These are phyloP conservation scores for Colletotrichum shisoi DNA, from an alignment of 2,329 filamentous ascomycete species.

Conservation along the genomic window DNA sequence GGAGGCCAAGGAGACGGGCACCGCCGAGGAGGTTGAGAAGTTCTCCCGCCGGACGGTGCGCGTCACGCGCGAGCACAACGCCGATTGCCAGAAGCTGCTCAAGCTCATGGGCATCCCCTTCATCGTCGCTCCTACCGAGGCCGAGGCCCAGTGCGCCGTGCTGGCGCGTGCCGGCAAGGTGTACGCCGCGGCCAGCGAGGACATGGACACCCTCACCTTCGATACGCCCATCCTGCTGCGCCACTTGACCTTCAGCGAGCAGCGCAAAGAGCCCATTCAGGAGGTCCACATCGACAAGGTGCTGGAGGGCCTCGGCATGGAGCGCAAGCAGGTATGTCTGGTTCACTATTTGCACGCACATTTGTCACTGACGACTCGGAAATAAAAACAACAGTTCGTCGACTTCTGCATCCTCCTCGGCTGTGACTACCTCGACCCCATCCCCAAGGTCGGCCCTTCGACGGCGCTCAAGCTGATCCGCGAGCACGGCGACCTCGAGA, in stretches of 20 bases:
- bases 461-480: conserved; percentile 94
- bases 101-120: conserved; percentile 97
- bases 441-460: conserved; percentile 90
- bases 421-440: conserved; percentile 96
- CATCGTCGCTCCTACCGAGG: conserved; percentile 94
- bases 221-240: conserved; percentile 88
- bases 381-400: conserved; percentile 72
- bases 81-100: conserved; percentile 87
- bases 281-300: conserved; percentile 91
- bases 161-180: conserved; percentile 92
- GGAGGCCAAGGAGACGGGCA: conserved; percentile 96
- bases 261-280: conserved; percentile 95
- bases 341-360: no score
- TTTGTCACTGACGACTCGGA: conserved; percentile 23
- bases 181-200: conserved; percentile 94
- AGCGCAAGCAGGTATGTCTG: conserved; percentile 73
- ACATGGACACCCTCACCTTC: conserved; percentile 99
- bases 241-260: conserved; percentile 95
- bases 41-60: conserved; percentile 92
- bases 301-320: conserved; percentile 86
- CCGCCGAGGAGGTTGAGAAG: conserved; percentile 96
- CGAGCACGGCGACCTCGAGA: conserved; percentile 87
- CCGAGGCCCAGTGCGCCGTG: conserved; percentile 93
- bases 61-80: conserved; percentile 96
- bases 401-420: conserved; percentile 97